Evolutionary conservation across 106 monocot genomes (phyloP).

Genomic region (Alisma plantagoaquatica): DNA sequence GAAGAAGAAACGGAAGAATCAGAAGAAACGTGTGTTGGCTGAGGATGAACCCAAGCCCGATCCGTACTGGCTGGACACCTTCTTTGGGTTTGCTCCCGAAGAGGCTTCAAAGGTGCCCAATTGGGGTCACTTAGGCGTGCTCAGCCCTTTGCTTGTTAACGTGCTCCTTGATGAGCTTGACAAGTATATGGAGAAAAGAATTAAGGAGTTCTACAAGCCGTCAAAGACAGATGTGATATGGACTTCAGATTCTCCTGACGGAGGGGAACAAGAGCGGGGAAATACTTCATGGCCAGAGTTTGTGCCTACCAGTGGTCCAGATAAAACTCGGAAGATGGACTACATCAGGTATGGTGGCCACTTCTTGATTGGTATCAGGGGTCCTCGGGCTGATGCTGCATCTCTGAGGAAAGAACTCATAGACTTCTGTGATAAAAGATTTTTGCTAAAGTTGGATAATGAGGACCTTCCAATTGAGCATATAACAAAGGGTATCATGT

Average conservation of each 20-base stretch:
- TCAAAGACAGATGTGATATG: slow-evolving; percentile 79
- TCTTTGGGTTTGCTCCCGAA: slow-evolving; percentile 92
- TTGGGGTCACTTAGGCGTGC: slow-evolving; percentile 89
- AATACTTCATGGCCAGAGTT: slow-evolving; percentile 99
- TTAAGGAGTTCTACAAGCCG: slow-evolving; percentile 75
- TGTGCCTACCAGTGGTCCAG: slow-evolving; percentile 95
- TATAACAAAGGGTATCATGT: slow-evolving; percentile 94
- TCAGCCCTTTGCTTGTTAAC: slow-evolving; percentile 80
- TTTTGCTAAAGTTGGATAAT: slow-evolving; percentile 74
- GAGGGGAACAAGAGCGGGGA: slow-evolving; percentile 50
- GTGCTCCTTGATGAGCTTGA: slow-evolving; percentile 80
- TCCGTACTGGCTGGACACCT: slow-evolving; percentile 95
- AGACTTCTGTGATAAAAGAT: slow-evolving; percentile 75
- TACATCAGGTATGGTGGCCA: slow-evolving; percentile 92
- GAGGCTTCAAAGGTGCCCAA: slow-evolving; percentile 73
- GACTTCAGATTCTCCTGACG: slow-evolving; percentile 36
- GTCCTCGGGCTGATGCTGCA: slow-evolving; percentile 93
- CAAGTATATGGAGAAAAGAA: slow-evolving; percentile 85
- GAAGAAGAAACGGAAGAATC: slow-evolving; percentile 81
- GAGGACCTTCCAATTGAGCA: slow-evolving; percentile 91
- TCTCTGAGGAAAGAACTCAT: slow-evolving; percentile 68
- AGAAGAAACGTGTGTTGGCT: slow-evolving; percentile 79
- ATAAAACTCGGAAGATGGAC: slow-evolving; percentile 93
- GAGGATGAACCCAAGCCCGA: slow-evolving; percentile 99
- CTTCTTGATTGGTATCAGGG: slow-evolving; percentile 68